Conservation (phyloP, 129 eudicot genomes). For the Chrysanthemum seticuspe region DNA sequence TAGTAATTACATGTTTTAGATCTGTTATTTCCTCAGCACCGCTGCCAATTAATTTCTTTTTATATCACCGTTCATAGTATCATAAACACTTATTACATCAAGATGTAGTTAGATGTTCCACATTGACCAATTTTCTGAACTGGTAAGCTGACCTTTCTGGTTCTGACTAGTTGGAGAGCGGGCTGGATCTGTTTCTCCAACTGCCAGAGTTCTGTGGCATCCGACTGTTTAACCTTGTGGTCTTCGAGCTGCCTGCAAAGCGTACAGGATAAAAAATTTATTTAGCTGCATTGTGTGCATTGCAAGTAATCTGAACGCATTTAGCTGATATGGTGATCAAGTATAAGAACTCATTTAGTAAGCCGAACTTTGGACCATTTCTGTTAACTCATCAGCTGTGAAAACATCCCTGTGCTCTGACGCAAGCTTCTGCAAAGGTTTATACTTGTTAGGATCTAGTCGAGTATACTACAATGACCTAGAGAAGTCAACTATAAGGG, state of each 20-base stretch:
- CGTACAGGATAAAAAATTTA: neutral
- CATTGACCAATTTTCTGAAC: neutral
- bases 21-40: neutral
- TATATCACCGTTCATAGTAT: no score
- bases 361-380: slow-evolving; percentile 24
- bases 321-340: neutral
- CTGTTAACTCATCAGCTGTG: slow-evolving; percentile 23
- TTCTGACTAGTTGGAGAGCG: slow-evolving; percentile 22
- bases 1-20: no score
- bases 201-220: slow-evolving; percentile 24
- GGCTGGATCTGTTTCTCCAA: slow-evolving; percentile 23
- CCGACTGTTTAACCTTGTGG: slow-evolving; percentile 21
- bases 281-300: neutral
- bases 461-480: neutral
- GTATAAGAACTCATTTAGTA: neutral
- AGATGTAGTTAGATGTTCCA: neutral
- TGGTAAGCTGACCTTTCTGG: slow-evolving; percentile 21
- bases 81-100: no score
- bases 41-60: no score
- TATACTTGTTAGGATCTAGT: slow-evolving; percentile 14
- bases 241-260: slow-evolving; percentile 27
- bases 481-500: neutral
- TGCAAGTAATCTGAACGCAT: neutral
- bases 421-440: slow-evolving; percentile 24
- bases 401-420: slow-evolving; percentile 12